These are phyloP conservation scores for Citeromyces hawaiiensis DNA, from an alignment of 1,139 yeast species.

Conservation along the genomic window DNA sequence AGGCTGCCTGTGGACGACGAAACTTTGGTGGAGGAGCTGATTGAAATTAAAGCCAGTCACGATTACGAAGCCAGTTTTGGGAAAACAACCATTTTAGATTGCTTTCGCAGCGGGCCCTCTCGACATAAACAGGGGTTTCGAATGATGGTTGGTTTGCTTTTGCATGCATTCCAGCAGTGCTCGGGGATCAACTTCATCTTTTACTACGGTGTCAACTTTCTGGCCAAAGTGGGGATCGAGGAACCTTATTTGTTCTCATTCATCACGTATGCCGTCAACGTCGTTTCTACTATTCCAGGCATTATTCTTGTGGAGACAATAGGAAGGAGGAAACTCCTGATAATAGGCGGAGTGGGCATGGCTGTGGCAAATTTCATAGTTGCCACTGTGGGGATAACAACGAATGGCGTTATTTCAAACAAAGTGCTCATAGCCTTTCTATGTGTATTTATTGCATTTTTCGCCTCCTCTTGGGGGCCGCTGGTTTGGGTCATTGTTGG, in stretches of 20 bases:
- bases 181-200: slow-evolving; percentile 72
- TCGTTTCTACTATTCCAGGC: slow-evolving; percentile 58
- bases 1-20: slow-evolving; percentile 34
- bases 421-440: slow-evolving; percentile 53
- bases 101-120: slow-evolving; percentile 54
- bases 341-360: slow-evolving; percentile 59
- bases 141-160: slow-evolving; percentile 53
- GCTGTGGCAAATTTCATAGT: slow-evolving; percentile 45
- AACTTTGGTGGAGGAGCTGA: slow-evolving; percentile 57
- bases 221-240: slow-evolving; percentile 44
- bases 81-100: slow-evolving; percentile 36
- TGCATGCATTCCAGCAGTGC: slow-evolving; percentile 65
- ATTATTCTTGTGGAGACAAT: slow-evolving; percentile 51
- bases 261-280: slow-evolving; percentile 61
- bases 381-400: slow-evolving; percentile 51
- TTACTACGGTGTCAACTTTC: slow-evolving; percentile 68
- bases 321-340: slow-evolving; percentile 49
- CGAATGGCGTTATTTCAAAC: slow-evolving; percentile 31
- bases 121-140: slow-evolving; percentile 51
- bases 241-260: slow-evolving; percentile 56
- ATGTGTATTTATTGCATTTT: slow-evolving; percentile 59
- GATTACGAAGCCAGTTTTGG: slow-evolving; percentile 65
- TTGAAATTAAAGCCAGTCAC: slow-evolving; percentile 66
- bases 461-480: slow-evolving; percentile 78
- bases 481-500: slow-evolving; percentile 67